A percentile compares a stretch with the other conserved stretches of the same genome.
Conservation (phyloP, 2,329 filamentous ascomycete genomes). For the Pseudofabraea citricarpa region DNA sequence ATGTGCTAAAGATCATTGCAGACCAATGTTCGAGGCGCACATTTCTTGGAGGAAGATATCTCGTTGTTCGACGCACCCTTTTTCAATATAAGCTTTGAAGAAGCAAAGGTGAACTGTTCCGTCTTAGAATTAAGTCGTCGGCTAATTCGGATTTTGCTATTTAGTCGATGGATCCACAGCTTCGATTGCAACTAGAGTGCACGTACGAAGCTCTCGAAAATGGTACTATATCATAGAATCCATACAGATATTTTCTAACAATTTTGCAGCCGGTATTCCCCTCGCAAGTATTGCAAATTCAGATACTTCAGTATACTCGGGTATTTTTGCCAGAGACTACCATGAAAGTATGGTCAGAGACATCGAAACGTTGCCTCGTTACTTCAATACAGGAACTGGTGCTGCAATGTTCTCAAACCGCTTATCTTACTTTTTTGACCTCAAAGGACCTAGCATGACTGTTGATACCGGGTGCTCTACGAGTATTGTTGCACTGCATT, state of each 20-base stretch:
- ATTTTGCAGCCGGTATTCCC: not conserved
- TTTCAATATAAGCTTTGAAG: slow-evolving; percentile 8
- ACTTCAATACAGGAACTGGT: slow-evolving; percentile 23
- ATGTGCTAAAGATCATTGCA: not conserved
- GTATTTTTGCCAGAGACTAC: slow-evolving; percentile 1
- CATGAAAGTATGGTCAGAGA: slow-evolving; percentile 1
- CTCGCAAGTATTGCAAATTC: not conserved
- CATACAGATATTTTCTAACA: no score
- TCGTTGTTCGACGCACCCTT: slow-evolving; percentile 8
- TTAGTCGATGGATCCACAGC: slow-evolving; percentile 14
- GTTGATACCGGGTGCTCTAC: slow-evolving; percentile 58
- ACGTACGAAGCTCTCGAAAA: slow-evolving; percentile 5
- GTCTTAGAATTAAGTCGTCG: no score
- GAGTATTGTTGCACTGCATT: slow-evolving; percentile 48
- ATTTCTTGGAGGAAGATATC: slow-evolving; percentile 10
- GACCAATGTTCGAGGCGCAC: not conserved
- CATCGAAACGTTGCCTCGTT: slow-evolving; percentile 1
- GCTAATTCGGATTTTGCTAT: no score
- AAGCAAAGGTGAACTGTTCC: slow-evolving; percentile 12
- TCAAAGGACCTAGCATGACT: slow-evolving; percentile 51
- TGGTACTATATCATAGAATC: no score
- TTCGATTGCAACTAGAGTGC: slow-evolving; percentile 2
- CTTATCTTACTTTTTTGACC: slow-evolving; percentile 50
- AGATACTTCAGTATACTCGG: not conserved
- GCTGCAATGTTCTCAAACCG: slow-evolving; percentile 45